These are phyloP conservation scores for Anthracocystis setariae DNA, from an alignment of 1,284 basidiomycete genomes.

Conservation along the genomic window DNA sequence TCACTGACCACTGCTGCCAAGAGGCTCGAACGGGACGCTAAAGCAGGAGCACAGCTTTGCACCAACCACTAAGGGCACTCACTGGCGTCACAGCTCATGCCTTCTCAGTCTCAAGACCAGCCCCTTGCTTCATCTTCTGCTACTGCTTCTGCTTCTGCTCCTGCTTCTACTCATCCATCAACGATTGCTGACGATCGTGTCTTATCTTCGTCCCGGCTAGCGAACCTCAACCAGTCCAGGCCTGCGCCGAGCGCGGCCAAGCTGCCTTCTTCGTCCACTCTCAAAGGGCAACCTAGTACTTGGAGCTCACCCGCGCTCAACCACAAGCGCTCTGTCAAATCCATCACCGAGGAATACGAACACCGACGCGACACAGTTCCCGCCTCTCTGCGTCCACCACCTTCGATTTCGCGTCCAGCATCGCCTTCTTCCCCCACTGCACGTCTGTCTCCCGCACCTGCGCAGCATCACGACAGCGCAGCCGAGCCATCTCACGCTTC, in stretches of 20 bases:
- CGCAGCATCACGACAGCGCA: constrained; percentile 1
- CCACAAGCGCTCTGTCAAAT: constrained; percentile 44
- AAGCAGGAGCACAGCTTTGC: background rate
- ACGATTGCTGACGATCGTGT: constrained; percentile 21
- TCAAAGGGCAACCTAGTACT: constrained; percentile 4
- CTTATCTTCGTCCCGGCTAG: constrained; percentile 20
- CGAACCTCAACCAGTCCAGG: constrained; percentile 15
- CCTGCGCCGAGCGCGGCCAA: constrained; percentile 9
- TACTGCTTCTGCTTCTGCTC: constrained; percentile 3
- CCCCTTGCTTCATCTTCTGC: constrained; percentile 3
- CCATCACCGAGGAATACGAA: constrained; percentile 40
- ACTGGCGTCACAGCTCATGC: constrained; percentile 22
- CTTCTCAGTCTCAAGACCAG: constrained; percentile 12
- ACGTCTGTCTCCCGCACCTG: constrained; percentile 2
- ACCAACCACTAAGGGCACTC: background rate
- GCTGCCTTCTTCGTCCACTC: background rate
- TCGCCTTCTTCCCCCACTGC: constrained; percentile 22
- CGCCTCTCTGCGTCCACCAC: constrained; percentile 11
- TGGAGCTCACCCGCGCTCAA: constrained; percentile 13
- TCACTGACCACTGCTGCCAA: too few relatives aligned
- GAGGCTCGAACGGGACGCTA: too few relatives aligned
- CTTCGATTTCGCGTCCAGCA: constrained; percentile 10
- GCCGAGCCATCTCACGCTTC: too few relatives aligned
- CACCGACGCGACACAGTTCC: constrained; percentile 8
- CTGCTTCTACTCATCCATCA: constrained; percentile 1